Conservation (phyloP, 108 stramenopile genomes). For the Fistulifera solaris region DNA sequence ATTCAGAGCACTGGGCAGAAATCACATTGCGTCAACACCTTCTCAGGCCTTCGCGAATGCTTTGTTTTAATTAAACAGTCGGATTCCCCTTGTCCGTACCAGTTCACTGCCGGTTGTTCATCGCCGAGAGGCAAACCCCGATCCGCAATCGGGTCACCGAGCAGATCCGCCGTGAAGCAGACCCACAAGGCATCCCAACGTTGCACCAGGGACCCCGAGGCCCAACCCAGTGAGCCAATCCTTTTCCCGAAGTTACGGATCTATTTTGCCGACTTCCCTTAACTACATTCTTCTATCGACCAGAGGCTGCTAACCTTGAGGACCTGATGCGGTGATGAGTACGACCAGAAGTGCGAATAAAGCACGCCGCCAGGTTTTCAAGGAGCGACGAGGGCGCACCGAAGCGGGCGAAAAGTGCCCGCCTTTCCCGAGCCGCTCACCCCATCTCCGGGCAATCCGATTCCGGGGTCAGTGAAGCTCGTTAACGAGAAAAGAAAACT, state of each 20-base stretch:
- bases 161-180: constrained; percentile 55
- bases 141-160: constrained; percentile 30
- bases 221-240: constrained; percentile 84
- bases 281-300: constrained; percentile 97
- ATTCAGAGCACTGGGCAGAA: constrained; percentile 85
- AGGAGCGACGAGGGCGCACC: constrained; percentile 78
- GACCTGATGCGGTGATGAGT: constrained; percentile 98
- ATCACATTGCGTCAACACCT: constrained; percentile 86
- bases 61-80: constrained; percentile 88
- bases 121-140: constrained; percentile 41
- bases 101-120: constrained; percentile 77
- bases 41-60: constrained; percentile 80
- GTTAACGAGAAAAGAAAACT: constrained; percentile 95
- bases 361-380: constrained; percentile 83
- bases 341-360: constrained; percentile 81
- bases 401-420: constrained; percentile 72
- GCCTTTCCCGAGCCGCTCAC: constrained; percentile 78
- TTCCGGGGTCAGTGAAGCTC: constrained; percentile 76
- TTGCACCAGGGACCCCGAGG: constrained; percentile 51
- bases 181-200: constrained; percentile 54
- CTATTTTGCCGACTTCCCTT: constrained; percentile 82
- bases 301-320: constrained; percentile 92
- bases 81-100: constrained; percentile 81
- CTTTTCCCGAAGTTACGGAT: constrained; percentile 86
- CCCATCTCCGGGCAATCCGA: constrained; percentile 86